These are phyloP conservation scores for Sporothrix humicola DNA, from an alignment of 2,329 filamentous ascomycete species.

Conservation along the genomic window DNA sequence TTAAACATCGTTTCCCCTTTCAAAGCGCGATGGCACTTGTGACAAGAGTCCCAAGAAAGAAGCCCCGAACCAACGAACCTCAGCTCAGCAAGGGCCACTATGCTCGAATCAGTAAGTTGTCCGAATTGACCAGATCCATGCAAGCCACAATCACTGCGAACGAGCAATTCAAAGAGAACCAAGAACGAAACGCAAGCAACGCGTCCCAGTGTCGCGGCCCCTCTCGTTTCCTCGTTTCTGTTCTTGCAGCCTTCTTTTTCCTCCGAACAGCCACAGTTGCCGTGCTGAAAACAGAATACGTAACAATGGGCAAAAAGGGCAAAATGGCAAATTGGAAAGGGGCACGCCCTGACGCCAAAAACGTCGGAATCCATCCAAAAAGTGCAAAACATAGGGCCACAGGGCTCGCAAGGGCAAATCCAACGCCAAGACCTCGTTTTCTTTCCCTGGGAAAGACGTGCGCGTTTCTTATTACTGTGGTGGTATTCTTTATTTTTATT, in stretches of 20 bases:
- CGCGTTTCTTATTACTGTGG: background rate
- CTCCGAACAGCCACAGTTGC: background rate
- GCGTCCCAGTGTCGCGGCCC: background rate
- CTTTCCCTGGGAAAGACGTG: background rate
- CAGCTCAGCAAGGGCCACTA: slow-evolving; percentile 8
- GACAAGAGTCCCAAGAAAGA: background rate
- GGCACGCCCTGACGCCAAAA: background rate
- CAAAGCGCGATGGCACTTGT: background rate
- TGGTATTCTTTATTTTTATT: too few relatives aligned
- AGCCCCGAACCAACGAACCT: slow-evolving; percentile 1
- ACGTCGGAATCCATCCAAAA: background rate
- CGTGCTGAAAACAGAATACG: too few relatives aligned
- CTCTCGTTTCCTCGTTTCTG: background rate
- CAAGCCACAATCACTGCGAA: background rate
- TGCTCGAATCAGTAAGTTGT: slow-evolving; percentile 21
- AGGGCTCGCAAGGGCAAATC: too few relatives aligned
- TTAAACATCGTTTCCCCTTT: background rate
- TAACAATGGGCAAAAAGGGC: background rate
- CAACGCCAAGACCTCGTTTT: slow-evolving; percentile 10
- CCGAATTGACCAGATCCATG: background rate
- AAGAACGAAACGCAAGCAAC: background rate
- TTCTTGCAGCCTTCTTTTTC: slow-evolving; percentile 3
- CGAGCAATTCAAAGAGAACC: background rate
- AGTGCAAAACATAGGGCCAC: background rate
- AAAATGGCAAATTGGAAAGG: background rate